Evolutionary conservation across 2,329 filamentous ascomycete genomes (phyloP).

Genomic region (Botrytis tulipae): DNA sequence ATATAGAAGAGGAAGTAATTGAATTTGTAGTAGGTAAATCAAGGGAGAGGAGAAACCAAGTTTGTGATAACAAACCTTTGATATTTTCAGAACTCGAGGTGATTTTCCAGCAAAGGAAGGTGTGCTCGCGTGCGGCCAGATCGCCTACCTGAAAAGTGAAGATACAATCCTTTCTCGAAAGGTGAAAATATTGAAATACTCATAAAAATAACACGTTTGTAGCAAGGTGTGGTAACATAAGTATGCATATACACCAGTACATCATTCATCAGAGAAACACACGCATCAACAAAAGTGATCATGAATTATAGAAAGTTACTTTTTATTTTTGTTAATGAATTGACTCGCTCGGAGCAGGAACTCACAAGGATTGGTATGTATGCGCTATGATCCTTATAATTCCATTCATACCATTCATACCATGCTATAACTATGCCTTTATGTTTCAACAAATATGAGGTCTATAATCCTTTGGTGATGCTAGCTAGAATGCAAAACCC

Average conservation of each 20-base stretch:
- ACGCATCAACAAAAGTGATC: neutral
- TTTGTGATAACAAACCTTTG: neutral
- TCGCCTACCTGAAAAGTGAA: neutral
- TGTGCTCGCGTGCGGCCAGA: neutral
- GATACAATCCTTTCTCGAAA: neutral
- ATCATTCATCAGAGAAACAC: neutral
- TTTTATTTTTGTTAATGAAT: neutral
- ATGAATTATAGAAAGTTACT: neutral
- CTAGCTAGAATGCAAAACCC: slow-evolving; percentile 4
- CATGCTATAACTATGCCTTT: slow-evolving; percentile 8
- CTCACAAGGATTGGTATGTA: slow-evolving; percentile 10
- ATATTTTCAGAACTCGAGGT: neutral
- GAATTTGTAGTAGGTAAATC: neutral
- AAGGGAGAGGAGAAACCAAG: neutral
- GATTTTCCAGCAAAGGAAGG: neutral
- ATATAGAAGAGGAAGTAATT: neutral
- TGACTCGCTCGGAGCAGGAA: neutral
- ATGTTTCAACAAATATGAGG: slow-evolving; percentile 12
- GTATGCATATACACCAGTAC: neutral
- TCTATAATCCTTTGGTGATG: slow-evolving; percentile 7
- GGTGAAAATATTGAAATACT: neutral
- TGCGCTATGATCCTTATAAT: neutral
- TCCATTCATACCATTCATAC: slow-evolving; percentile 1
- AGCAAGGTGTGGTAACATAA: neutral
- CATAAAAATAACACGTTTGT: neutral